phyloP scores from a whole-genome alignment of 257 asterid species.

The Prunella vulgaris region DNA sequence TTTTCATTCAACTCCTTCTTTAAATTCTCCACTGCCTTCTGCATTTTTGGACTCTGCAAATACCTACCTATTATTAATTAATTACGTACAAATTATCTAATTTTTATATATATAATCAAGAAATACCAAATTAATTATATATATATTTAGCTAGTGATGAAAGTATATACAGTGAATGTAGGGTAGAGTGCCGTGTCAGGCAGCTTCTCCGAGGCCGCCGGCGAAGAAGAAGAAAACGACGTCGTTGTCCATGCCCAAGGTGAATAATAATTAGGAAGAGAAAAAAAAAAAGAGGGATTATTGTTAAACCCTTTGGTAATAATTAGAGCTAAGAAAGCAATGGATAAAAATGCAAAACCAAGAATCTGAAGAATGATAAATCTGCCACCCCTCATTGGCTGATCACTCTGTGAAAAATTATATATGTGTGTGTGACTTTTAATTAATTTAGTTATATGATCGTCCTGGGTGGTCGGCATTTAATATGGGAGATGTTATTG shows the following conservation, averaged over 20 bases:
- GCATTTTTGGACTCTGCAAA: constrained; percentile 50
- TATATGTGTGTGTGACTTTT: background rate
- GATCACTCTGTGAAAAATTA: background rate
- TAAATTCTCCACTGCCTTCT: constrained; percentile 37
- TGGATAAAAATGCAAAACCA: constrained; percentile 22
- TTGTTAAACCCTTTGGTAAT: constrained; percentile 17
- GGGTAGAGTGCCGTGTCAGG: constrained; percentile 44
- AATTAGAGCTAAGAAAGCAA: constrained; percentile 21
- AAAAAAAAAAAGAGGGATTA: constrained; percentile 23
- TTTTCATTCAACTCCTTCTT: constrained; percentile 41
- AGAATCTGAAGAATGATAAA: constrained; percentile 16
- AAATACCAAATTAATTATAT: no score
- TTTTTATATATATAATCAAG: no score
- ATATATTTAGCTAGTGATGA: no score
- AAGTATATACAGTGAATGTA: constrained; percentile 31
- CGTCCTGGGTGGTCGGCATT: constrained; percentile 31
- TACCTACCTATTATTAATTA: no score
- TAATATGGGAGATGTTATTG: constrained; percentile 18
- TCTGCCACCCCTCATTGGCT: constrained; percentile 19
- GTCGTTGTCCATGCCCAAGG: constrained; percentile 42
- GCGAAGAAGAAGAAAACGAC: no score
- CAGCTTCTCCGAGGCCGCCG: no score
- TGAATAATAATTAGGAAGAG: constrained; percentile 35
- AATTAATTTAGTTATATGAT: background rate
- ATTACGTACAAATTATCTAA: no score